Evolutionary conservation across 2,329 filamentous ascomycete species (phyloP), one percentile per base, ranked within the genome.

Genomic region (Huntiella abstrusa): DNA sequence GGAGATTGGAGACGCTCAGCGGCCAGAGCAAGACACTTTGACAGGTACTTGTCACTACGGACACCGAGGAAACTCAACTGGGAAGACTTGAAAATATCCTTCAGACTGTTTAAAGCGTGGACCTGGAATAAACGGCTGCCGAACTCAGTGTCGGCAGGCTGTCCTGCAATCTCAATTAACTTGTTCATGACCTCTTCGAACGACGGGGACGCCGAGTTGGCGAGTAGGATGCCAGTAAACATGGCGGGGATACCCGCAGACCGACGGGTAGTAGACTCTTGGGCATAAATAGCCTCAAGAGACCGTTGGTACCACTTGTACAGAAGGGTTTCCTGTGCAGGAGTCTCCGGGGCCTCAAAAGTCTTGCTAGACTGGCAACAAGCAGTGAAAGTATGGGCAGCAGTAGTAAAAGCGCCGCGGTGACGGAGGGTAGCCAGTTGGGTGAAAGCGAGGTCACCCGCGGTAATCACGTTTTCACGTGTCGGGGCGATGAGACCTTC

Each of bases 181-280:
- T 75, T 73, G 4, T 59, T 56, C 57, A 92, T 77, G 1, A 80
- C 75, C 34, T 71, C 64, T 28, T 73, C 63, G 46, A 91, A 81
- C 0, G 80, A 71, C 1, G 73, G 73, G 1, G 64, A 56, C 32
- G 33, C 42, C 0, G 72, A 61, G 52, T 80, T 75, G 6, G 83
- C 77, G 3, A 77, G 72, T 3, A 95, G 64, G 33, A 96, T 77
- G 1, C 84, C 86, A 1, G 81, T 81, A 44, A 96, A 77, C 52
- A 96, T 70, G 6, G 84, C 80, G 0, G 91, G 91, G 39, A 98
- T 80, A 13, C 91, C 91, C 7, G 91, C 91, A 1, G 91, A 98
- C 51, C 92, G 72, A 46, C 91, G 71, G 2, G 92, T 98, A 4
- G 85, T 87, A 0, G 82, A 84, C 2, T 75, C 75, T 56, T 91